Percentiles rank a stretch among this genome's conserved stretches.
Evolutionary conservation across 83 land plant species (phyloP).

Genomic region (Isoetes engelmannii): DNA sequence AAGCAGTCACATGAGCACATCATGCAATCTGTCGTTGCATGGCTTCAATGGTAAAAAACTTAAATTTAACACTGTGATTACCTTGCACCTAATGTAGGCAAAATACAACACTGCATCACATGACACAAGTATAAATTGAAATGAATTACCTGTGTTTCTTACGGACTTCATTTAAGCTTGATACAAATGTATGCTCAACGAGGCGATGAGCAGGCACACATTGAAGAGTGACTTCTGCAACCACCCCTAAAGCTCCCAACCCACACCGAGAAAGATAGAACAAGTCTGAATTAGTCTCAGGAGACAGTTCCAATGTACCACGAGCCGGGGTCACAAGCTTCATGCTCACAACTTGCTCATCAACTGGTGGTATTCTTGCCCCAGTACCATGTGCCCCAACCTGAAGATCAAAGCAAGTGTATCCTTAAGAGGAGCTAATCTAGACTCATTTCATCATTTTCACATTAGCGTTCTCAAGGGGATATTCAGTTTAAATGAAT

Average conservation of each 20-base stretch:
- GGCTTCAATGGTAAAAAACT: too few relatives aligned
- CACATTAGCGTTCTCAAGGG: background rate
- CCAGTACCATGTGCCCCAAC: conserved; percentile 99
- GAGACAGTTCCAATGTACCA: conserved; percentile 84
- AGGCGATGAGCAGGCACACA: conserved; percentile 86
- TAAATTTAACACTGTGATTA: too few relatives aligned
- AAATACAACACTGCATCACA: too few relatives aligned
- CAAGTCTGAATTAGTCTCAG: conserved; percentile 80
- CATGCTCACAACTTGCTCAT: conserved; percentile 88
- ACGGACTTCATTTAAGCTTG: conserved; percentile 69
- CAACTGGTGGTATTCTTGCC: conserved; percentile 87
- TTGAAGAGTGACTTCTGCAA: conserved; percentile 95
- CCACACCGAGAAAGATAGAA: conserved; percentile 98
- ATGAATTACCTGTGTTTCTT: conserved; percentile 80
- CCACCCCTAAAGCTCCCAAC: conserved; percentile 94
- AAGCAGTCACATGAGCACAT: too few relatives aligned
- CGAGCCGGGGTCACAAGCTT: conserved; percentile 87
- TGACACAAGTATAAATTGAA: too few relatives aligned
- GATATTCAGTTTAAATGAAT: background rate
- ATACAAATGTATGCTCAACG: conserved; percentile 76
- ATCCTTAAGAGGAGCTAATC: background rate
- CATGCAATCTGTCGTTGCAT: too few relatives aligned
- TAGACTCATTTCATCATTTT: background rate
- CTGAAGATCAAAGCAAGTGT: conserved; percentile 30
- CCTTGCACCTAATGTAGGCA: too few relatives aligned